Conservation (phyloP, 352 stramenopile species). For the Globisporangium okanoganense region DNA sequence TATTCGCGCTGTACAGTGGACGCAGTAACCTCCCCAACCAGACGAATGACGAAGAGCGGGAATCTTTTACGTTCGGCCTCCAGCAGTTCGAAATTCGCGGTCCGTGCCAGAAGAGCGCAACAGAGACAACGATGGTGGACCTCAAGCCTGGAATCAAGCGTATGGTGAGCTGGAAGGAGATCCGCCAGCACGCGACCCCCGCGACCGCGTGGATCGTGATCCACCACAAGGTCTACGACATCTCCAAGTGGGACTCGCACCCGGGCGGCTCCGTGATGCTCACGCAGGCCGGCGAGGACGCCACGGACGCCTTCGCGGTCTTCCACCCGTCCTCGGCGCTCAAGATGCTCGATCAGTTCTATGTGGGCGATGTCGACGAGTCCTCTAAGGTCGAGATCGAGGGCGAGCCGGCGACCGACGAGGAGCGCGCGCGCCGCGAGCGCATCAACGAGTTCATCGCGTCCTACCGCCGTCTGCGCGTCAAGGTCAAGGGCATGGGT, state of each 20-base stretch:
- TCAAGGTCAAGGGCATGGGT: slow-evolving; percentile 93
- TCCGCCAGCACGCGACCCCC: slow-evolving; percentile 72
- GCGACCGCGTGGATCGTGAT: slow-evolving; percentile 87
- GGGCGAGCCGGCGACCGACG: slow-evolving; percentile 30
- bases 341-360: slow-evolving; percentile 95
- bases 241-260: slow-evolving; percentile 83
- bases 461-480: slow-evolving; percentile 93
- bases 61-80: not conserved
- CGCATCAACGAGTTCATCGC: slow-evolving; percentile 93
- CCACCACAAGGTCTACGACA: slow-evolving; percentile 90
- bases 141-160: slow-evolving; percentile 43
- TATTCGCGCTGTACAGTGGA: no score
- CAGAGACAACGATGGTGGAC: slow-evolving; percentile 48
- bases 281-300: slow-evolving; percentile 97
- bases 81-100: slow-evolving; percentile 6
- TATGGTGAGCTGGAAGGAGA: slow-evolving; percentile 74
- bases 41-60: no score
- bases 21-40: no score
- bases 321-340: slow-evolving; percentile 95
- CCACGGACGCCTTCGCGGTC: slow-evolving; percentile 97
- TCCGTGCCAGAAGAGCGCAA: not conserved
- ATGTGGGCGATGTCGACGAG: slow-evolving; percentile 95
- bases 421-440: slow-evolving; percentile 39
- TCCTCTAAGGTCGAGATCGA: slow-evolving; percentile 30
- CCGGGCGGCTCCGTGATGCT: slow-evolving; percentile 94